Base-by-base conservation (phyloP, 768 basidiomycete genomes). In the Agrocybe chaxingu region DNA sequence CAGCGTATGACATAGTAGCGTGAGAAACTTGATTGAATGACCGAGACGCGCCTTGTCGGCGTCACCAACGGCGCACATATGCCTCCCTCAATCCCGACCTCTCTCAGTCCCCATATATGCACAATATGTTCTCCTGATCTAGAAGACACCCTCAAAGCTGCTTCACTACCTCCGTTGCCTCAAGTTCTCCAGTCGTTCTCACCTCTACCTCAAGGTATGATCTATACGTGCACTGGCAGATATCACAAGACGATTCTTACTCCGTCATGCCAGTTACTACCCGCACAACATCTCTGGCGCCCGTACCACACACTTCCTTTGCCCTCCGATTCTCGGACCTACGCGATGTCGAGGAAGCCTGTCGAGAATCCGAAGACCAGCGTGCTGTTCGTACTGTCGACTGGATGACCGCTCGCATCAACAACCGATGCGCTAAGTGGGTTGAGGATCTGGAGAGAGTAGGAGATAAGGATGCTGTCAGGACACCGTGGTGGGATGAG, bases 401-500 rank as follows among this genome's bases (percentile, higher is more conserved):
- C 69, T 93, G 91, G 91, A 85, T 93, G 55, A 78, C 86, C 34
- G 80, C 81, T 8, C 81, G 91, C 42, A 83, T 92, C 47, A 68
- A 73, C 37, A 76, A 73, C 53, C 76, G 81, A 50, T 84, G 83
- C 51, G 66, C 76, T 7, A 79, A 75, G 62, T 93, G 91, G 91
- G 76, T 89, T 30, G 80, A 83, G 37, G 82, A 87, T 59, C 61
- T 84, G 39, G 81, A 87, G 51, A 72, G 66, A 30, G 51, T 67
- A 3, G 70, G 51, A 1, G 63, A 70, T 11, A 77, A 75, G 41
- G 72, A 69, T 8, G 73, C 76, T 40, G 69, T 70, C 39, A 71
- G 79, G 44, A 82, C 87, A 8, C 90, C 89, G 1, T 93, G 91
- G 91, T 93, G 91, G 91, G 86, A 90, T 55, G 91, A 93, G 62